Conservation (phyloP, 768 basidiomycete genomes). For the Panellus pusillus region DNA sequence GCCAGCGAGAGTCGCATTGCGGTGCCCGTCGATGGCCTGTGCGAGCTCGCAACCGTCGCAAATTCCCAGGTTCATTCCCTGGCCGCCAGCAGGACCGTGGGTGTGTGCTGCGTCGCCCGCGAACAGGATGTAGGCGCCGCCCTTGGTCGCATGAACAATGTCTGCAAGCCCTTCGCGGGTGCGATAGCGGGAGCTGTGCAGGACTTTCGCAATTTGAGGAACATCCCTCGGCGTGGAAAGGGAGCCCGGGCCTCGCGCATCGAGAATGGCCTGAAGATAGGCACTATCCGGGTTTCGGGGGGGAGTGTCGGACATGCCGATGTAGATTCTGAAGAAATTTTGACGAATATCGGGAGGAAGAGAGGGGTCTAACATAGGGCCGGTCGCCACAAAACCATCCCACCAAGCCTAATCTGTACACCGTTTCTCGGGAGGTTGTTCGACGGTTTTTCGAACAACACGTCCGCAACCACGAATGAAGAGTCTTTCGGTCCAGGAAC, state of each 20-base stretch:
- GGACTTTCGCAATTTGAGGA: no score
- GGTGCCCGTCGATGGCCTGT: not conserved
- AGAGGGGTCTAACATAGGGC: not conserved
- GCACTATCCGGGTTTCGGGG: not conserved
- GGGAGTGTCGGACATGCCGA: slow-evolving; percentile 7
- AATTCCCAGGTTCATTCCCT: no score
- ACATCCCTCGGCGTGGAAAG: no score
- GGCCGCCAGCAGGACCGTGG: no score
- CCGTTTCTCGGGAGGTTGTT: not conserved
- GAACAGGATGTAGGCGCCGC: no score
- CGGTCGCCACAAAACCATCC: slow-evolving; percentile 7
- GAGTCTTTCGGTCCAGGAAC: not conserved
- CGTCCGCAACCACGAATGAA: slow-evolving; percentile 3
- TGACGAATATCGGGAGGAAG: not conserved
- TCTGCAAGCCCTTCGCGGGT: not conserved
- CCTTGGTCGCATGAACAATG: slow-evolving; percentile 1
- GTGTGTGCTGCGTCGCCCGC: no score
- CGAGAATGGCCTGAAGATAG: slow-evolving; percentile 1
- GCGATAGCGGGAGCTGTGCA: not conserved
- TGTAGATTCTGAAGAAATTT: slow-evolving; percentile 7
- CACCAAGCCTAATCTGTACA: slow-evolving; percentile 5
- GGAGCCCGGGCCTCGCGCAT: slow-evolving; percentile 9
- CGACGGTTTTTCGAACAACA: not conserved
- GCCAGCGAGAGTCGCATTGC: not conserved
- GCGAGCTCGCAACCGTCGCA: no score